phyloP scores from a whole-genome alignment of 148 eudicot species.

The Persicaria maculosa region DNA sequence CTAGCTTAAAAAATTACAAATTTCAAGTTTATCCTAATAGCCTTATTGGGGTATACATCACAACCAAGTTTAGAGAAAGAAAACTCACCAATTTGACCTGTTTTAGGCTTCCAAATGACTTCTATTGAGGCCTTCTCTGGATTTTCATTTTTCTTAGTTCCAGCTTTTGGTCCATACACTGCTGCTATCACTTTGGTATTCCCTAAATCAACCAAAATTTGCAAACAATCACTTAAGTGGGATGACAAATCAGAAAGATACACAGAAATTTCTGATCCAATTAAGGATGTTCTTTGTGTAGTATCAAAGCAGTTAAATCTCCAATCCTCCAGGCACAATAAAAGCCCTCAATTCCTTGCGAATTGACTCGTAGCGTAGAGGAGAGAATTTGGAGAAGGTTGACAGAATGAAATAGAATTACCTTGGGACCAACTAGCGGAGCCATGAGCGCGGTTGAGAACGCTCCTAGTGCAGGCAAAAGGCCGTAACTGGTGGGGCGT shows the following conservation, averaged over 20 bases:
- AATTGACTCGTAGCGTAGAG: background rate
- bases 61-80: background rate
- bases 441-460: slow-evolving; percentile 82
- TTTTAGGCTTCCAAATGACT: slow-evolving; percentile 92
- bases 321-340: background rate
- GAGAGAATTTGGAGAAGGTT: background rate
- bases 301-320: background rate
- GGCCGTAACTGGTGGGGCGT: slow-evolving; percentile 69
- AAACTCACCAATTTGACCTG: slow-evolving; percentile 71
- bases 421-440: slow-evolving; percentile 94
- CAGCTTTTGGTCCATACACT: slow-evolving; percentile 88
- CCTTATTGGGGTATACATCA: background rate
- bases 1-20: too few species aligned
- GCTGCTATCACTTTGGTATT: slow-evolving; percentile 83
- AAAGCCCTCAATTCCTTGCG: background rate
- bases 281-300: background rate
- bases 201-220: slow-evolving; percentile 29
- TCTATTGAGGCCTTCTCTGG: slow-evolving; percentile 89
- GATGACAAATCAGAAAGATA: background rate
- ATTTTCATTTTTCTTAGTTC: slow-evolving; percentile 88
- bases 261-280: background rate
- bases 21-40: background rate
- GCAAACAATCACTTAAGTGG: background rate
- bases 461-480: slow-evolving; percentile 44
- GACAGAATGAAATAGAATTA: slow-evolving; percentile 5